These are phyloP conservation scores for Yamadazyma trypodendri DNA, from an alignment of 1,139 yeast species.

Conservation along the genomic window DNA sequence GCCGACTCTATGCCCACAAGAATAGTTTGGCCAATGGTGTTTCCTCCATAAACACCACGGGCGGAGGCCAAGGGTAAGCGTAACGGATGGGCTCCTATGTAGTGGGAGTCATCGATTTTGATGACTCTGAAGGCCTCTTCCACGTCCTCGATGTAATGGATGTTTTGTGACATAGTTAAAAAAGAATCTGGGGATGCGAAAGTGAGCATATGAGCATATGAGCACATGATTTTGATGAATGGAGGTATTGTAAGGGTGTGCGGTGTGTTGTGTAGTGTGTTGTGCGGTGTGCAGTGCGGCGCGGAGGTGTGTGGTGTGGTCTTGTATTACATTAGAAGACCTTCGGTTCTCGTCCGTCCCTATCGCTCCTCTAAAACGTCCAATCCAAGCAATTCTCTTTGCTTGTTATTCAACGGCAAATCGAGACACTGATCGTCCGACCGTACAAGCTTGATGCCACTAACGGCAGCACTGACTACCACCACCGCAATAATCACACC, in stretches of 20 bases:
- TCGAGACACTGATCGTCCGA: conserved; percentile 44
- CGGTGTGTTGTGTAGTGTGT: too few relatives aligned
- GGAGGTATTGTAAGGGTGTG: too few relatives aligned
- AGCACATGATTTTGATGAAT: too few relatives aligned
- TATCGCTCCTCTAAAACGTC: conserved; percentile 6
- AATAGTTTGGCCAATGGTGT: conserved; percentile 69
- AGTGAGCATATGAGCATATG: not conserved
- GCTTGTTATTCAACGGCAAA: conserved; percentile 39
- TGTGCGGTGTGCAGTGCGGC: too few relatives aligned
- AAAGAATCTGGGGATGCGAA: not conserved
- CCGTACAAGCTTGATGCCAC: conserved; percentile 23
- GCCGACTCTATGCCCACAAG: conserved; percentile 57
- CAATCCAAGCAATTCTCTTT: conserved; percentile 38
- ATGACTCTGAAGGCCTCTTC: conserved; percentile 42
- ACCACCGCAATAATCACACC: conserved; percentile 7
- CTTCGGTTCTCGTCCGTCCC: not conserved
- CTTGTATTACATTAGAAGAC: not conserved
- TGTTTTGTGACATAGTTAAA: not conserved
- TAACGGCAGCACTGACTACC: conserved; percentile 7
- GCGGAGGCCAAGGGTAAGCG: conserved; percentile 49
- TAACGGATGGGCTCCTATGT: conserved; percentile 39
- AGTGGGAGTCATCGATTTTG: conserved; percentile 28
- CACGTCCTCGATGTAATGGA: conserved; percentile 21
- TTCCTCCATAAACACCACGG: conserved; percentile 79
- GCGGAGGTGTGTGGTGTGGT: too few relatives aligned